Evolutionary conservation across 306 rosid species (phyloP), one percentile per base, ranked within the genome.

Genomic region (Clitoria ternatea): DNA sequence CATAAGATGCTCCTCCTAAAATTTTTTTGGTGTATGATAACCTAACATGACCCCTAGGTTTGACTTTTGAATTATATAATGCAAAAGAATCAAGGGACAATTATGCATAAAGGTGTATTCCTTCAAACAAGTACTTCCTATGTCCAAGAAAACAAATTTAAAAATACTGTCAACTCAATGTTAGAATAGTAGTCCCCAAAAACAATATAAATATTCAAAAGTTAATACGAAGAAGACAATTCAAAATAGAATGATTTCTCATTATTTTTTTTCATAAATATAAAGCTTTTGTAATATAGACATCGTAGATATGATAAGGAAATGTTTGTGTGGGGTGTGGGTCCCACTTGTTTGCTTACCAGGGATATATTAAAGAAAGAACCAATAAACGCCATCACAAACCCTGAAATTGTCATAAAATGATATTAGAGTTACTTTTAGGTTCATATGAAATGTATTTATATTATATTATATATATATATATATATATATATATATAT

Each of bases 331-430:
- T 17, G 10, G 9, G 5, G 19, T 13, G 2, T 8, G 5, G 22
- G 59, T 14, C 13, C 18, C 27, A 55, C 7, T 14, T 22, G 64
- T 40, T 44, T 53, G 45, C 90, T 87, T 85, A 89, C 96, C 96
- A 89, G 89, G 39, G 87, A 82, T 49, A 83, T 70, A 64, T 89
- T 80, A 32, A 87, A 84, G 30, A 87, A 62, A 70, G 96, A 89
- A 18, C 96, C 96, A 6, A 89, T 89, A 43, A 89, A 76, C 43
- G 96, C 84, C 90, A 87, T 85, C 72, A 87, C 79, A 59, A 83
- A 85, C 69, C 96, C 96, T 89, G 88, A 78, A 85, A 77, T 61
- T 45, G 39, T 19, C 48, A 66, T 20, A 73, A 53, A 52, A 79
- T 2, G 2, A 36, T 20, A 72, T 63, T 27, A 36, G 61, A 70